Conservation (phyloP, 2,329 filamentous ascomycete species). For the Xylaria sp. region DNA sequence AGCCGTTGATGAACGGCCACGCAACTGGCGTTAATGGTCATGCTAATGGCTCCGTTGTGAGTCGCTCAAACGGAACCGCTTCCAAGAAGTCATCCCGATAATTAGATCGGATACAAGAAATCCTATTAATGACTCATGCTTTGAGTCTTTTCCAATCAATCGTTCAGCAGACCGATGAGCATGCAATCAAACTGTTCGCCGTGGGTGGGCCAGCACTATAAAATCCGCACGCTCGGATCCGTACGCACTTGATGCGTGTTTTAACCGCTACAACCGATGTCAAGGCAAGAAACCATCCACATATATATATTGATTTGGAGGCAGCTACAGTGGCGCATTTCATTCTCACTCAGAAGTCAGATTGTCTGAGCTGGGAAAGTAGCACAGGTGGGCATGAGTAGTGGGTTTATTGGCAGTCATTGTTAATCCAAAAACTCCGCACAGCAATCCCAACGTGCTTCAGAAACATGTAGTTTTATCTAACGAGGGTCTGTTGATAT, state of each 20-base stretch:
- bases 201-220: conserved; percentile 8
- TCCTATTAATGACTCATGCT: conserved; percentile 36
- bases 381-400: not conserved
- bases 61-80: conserved; percentile 39
- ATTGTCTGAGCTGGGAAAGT: conserved; percentile 7
- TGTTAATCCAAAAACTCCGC: not conserved
- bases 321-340: conserved; percentile 31
- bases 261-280: not conserved
- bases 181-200: conserved; percentile 28
- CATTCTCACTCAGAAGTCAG: not conserved
- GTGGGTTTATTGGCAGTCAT: not conserved
- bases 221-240: not conserved
- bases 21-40: conserved; percentile 41
- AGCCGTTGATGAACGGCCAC: conserved; percentile 46
- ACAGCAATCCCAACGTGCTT: not conserved
- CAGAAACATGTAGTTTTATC: conserved; percentile 2
- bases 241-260: not conserved
- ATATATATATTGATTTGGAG: conserved; percentile 40
- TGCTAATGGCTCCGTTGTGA: conserved; percentile 43
- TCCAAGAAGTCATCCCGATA: conserved; percentile 44
- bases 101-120: conserved; percentile 9
- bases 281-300: conserved; percentile 1
- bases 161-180: conserved; percentile 25
- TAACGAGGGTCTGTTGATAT: conserved; percentile 6
- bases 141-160: conserved; percentile 31